Evolutionary conservation across 2,329 filamentous ascomycete species (phyloP), one percentile per base, ranked within the genome.

Genomic region (Lasiodiplodia citricola): DNA sequence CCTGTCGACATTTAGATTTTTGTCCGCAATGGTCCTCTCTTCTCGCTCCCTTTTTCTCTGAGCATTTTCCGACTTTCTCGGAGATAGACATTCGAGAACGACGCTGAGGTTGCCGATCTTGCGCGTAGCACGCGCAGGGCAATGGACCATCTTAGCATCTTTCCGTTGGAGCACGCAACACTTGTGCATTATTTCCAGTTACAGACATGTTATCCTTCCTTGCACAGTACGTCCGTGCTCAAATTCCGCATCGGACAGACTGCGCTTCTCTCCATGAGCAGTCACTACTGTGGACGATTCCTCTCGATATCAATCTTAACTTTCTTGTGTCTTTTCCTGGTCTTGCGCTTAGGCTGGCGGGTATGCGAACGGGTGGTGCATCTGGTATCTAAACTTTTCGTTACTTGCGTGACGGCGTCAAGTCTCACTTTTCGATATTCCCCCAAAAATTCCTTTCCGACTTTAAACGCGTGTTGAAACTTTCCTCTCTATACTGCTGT

Each of bases 361-460:
- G 38, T 66, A 25, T 23, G 63, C 63, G 63, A 66, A 55, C 52
- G 52, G 63, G 63, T 56, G 52, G 50, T 66, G 63, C 63, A 66
- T 66, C 63, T 66, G 63, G 63, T 66, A 66, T 55, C 63, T 66
- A 56, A 47, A 41, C 23, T 47, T 66, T 64, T 52, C 47, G 44
- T 64, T 51, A 47, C 47, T 52, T 52, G 60, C 47, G 60, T 64
- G 60, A 54, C 31, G 60, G 60, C 60, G 60, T 64, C 60, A 38
- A 56, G 63, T 55, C 63, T 66, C 35, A 66, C 50, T 66, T 66
- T 52, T 52, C 44, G 37, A 66, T 66, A 66, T 66, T 66, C 63
- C 63, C 63, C 63, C 21, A 66, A 66, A 66, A 66, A 55, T 66
- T 54, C 37, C 31, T 41, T 41, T 66, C 51, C 62, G 37, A 38